These are phyloP conservation scores for Leishmania lainsoni DNA, from an alignment of 208 protist genomes.

Conservation along the genomic window DNA sequence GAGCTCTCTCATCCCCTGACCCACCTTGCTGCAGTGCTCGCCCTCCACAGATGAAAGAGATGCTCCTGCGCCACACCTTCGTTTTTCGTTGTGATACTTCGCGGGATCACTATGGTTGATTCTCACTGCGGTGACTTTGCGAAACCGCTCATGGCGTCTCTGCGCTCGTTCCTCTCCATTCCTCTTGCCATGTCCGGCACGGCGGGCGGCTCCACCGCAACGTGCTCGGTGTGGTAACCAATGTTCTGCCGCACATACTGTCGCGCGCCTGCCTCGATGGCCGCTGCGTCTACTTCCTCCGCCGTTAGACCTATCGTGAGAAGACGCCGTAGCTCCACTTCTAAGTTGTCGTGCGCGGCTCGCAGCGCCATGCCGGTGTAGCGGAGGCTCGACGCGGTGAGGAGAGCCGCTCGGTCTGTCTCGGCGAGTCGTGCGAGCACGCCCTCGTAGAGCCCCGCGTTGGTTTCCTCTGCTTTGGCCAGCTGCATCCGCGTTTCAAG, in stretches of 20 bases:
- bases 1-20: background rate
- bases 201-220: slow-evolving; percentile 37
- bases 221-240: slow-evolving; percentile 68
- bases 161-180: background rate
- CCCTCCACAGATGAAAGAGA: no score
- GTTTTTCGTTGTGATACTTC: background rate
- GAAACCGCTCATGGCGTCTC: background rate
- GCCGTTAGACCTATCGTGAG: slow-evolving; percentile 52
- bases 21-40: no score
- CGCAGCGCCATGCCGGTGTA: slow-evolving; percentile 81
- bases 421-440: slow-evolving; percentile 50
- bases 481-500: slow-evolving; percentile 62
- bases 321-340: slow-evolving; percentile 75
- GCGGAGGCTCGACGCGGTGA: slow-evolving; percentile 55
- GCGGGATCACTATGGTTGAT: background rate
- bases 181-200: slow-evolving; percentile 16
- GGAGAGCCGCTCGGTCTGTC: slow-evolving; percentile 52
- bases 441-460: slow-evolving; percentile 21
- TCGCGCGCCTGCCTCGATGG: slow-evolving; percentile 71
- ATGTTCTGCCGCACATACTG: slow-evolving; percentile 81
- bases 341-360: slow-evolving; percentile 60
- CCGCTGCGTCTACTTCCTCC: slow-evolving; percentile 57
- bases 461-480: slow-evolving; percentile 26
- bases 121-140: background rate
- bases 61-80: background rate